phyloP scores from a whole-genome alignment of 306 rosid genomes.

The Medicago truncatula region DNA sequence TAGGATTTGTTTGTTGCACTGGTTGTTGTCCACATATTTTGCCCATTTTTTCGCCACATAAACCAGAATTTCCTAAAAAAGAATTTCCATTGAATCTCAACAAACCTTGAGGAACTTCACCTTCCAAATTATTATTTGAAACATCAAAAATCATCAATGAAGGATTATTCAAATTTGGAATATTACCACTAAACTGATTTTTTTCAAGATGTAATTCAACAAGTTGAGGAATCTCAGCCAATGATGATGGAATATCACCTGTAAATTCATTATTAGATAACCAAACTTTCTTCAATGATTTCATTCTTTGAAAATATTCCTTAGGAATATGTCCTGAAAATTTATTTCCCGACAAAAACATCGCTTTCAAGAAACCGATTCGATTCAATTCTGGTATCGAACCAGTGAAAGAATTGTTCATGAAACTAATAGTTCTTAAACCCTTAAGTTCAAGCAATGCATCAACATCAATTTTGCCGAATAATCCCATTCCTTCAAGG shows the following conservation, averaged over 20 bases:
- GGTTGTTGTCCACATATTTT: slow-evolving; percentile 38
- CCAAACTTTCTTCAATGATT: slow-evolving; percentile 71
- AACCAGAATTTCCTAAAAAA: slow-evolving; percentile 61
- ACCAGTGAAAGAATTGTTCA: slow-evolving; percentile 65
- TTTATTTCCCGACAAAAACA: slow-evolving; percentile 65
- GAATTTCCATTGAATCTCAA: slow-evolving; percentile 43
- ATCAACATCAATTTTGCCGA: slow-evolving; percentile 52
- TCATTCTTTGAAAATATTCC: slow-evolving; percentile 60
- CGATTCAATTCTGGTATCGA: slow-evolving; percentile 66
- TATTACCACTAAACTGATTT: slow-evolving; percentile 65
- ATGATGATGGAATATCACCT: slow-evolving; percentile 63
- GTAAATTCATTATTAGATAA: slow-evolving; percentile 63
- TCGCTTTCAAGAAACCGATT: slow-evolving; percentile 56
- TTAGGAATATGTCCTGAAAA: slow-evolving; percentile 72
- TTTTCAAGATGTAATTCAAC: slow-evolving; percentile 65
- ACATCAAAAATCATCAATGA: slow-evolving; percentile 47
- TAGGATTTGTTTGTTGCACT: background rate
- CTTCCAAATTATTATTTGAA: slow-evolving; percentile 77
- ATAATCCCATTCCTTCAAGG: slow-evolving; percentile 54
- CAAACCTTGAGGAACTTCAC: slow-evolving; percentile 63
- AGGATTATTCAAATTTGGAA: slow-evolving; percentile 50
- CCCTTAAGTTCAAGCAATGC: slow-evolving; percentile 53
- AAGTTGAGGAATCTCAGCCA: slow-evolving; percentile 50
- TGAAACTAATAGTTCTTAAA: slow-evolving; percentile 60
- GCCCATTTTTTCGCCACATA: slow-evolving; percentile 55